Evolutionary conservation across 345 rosid genomes (phyloP).

Genomic region (Dovyalis caffra): DNA sequence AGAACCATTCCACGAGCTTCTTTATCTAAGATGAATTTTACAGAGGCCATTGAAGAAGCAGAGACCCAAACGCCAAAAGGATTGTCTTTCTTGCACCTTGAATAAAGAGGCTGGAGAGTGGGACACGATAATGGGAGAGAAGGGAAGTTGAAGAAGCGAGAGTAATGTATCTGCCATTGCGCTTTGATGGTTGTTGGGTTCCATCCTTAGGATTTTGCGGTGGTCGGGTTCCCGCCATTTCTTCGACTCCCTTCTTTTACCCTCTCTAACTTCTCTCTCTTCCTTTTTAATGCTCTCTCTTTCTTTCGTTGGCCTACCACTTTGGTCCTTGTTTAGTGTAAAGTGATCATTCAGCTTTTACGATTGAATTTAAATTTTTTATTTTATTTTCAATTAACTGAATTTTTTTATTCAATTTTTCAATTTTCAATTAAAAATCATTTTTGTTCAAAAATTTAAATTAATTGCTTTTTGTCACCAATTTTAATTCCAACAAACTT

Average conservation of each 20-base stretch:
- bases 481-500: too few relatives aligned
- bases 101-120: neutral
- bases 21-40: neutral
- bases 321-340: too few relatives aligned
- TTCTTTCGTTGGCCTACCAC: neutral
- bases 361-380: too few relatives aligned
- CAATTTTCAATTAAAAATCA: too few relatives aligned
- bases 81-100: neutral
- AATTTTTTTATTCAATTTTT: too few relatives aligned
- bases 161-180: slow-evolving; percentile 12
- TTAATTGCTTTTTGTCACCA: too few relatives aligned
- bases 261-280: too few relatives aligned
- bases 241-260: neutral
- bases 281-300: too few relatives aligned
- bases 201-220: slow-evolving; percentile 6
- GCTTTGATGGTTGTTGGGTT: neutral
- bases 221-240: slow-evolving; percentile 13
- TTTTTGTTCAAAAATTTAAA: too few relatives aligned
- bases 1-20: neutral
- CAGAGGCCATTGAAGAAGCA: slow-evolving; percentile 15
- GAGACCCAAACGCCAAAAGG: slow-evolving; percentile 13
- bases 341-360: too few relatives aligned
- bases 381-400: too few relatives aligned
- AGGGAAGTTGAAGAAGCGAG: slow-evolving; percentile 19
- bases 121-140: neutral